These are phyloP conservation scores for Apiospora hydei DNA, from an alignment of 2,329 filamentous ascomycete species.

Conservation along the genomic window DNA sequence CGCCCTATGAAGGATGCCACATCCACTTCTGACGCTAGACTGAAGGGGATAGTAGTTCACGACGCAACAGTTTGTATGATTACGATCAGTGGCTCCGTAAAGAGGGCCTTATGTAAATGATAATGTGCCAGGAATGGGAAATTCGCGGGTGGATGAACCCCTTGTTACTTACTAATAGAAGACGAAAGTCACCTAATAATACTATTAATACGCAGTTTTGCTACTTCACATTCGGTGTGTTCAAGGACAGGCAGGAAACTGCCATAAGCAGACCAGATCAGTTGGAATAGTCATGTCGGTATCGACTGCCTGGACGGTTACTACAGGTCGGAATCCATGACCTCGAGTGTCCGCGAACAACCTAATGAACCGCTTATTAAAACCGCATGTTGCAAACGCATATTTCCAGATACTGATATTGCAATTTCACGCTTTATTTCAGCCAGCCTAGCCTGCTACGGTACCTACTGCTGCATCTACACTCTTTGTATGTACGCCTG, in stretches of 20 bases:
- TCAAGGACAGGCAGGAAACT: too few species aligned
- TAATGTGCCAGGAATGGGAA: constrained; percentile 6
- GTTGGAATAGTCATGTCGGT: too few species aligned
- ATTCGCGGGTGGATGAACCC: neutral
- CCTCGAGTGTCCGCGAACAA: too few species aligned
- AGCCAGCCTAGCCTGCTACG: too few species aligned
- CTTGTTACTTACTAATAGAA: neutral
- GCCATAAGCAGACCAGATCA: too few species aligned
- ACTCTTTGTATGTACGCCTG: constrained; percentile 3
- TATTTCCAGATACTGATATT: too few species aligned
- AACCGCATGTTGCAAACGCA: too few species aligned
- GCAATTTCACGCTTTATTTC: too few species aligned
- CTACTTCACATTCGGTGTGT: neutral
- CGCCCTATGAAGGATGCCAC: neutral
- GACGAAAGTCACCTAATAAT: constrained; percentile 16
- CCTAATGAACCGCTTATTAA: too few species aligned
- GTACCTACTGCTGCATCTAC: neutral
- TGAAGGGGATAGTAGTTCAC: neutral
- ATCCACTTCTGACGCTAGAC: neutral
- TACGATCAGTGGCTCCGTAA: constrained; percentile 7
- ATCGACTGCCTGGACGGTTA: too few species aligned
- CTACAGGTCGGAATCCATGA: too few species aligned
- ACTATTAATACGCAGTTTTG: neutral
- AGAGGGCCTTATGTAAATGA: neutral
- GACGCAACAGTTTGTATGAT: constrained; percentile 15